Base-by-base conservation (phyloP, 2,329 filamentous ascomycete species). In the Aureobasidium uvarum region DNA sequence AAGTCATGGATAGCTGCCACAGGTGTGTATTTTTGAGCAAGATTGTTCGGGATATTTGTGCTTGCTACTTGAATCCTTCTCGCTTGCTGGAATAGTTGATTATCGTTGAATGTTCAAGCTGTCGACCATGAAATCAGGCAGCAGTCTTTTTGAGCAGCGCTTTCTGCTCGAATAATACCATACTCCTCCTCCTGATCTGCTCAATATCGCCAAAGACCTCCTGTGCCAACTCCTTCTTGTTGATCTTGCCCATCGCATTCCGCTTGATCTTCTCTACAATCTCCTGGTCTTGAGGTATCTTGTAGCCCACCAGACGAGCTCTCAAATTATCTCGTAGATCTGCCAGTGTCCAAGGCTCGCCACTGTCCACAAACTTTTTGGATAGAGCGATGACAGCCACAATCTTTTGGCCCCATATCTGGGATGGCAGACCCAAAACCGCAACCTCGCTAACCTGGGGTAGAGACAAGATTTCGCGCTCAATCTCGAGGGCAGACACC, bases 371-470 rank as follows among this genome's bases (percentile, higher is more conserved):
- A 0, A 85, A 84, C 38, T 77, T 69, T 56, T 82, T 80, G 0
- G 77, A 83, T 16, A 98, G 81, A 1, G 97, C 89, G 36, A 98
- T 79, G 10, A 97, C 87, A 43, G 90, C 93, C 39, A 90, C 94
- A 59, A 97, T 92, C 75, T 96, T 96, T 73, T 98, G 92, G 33
- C 95, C 95, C 95, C 94, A 99, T 72, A 90, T 88, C 65, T 92
- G 90, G 48, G 88, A 91, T 0, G 92, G 89, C 0, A 98, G 85
- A 13, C 89, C 94, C 5, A 98, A 87, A 52, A 99, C 94, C 1
- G 94, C 94, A 6, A 87, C 89, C 81, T 99, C 95, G 62, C 84
- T 77, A 31, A 98, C 84, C 73, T 95, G 83, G 0, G 85, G 83
- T 66, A 98, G 81, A n/a, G 90, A 91, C 28, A 99, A 84, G 71